Base-by-base conservation (phyloP, 306 rosid species). In the Acacia crassicarpa region DNA sequence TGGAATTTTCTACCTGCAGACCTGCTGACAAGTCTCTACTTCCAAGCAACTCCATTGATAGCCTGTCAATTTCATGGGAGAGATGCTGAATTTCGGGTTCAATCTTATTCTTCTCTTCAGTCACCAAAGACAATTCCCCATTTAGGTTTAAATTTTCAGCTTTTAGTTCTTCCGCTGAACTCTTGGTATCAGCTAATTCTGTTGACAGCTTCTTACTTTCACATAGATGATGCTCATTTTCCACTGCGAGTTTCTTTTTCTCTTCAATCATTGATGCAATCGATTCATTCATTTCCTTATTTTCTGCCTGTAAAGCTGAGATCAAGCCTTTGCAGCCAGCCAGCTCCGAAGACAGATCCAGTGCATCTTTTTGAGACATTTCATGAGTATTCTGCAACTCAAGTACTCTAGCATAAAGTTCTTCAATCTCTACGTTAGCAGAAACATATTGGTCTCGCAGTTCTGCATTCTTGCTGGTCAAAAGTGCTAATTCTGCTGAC, bases 51-150 rank as follows among this genome's bases (percentile, higher is more conserved):
- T 92, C 94, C 62, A 58, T 53, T 48, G 86, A 88, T n/a, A 87
- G 80, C 76, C 87, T 91, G 80, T 85, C 92, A 83, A 87, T 84
- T 88, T 88, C 97, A 84, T 92, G 82, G 77, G 70, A 76, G 73
- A 90, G 84, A 84, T 84, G 87, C 73, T 83, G 89, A 74, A 72
- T 79, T 85, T 92, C 92, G 67, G 73, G 89, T 68, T 86, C 90
- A 51, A 88, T 79, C 78, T 78, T 84, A 82, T 72, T 81, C 84
- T 76, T 89, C 78, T 91, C 97, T 81, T 88, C 91, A 8, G 89
- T 88, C 78, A 85, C 82, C 79, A 85, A 84, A 80, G 91, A 82
- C 81, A 91, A 76, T 82, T 54, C 85, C 79, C 81, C 88, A 62
- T 63, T 80, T 69, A 53, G 7, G 61, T 80, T 89, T 65, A 94